Evolutionary conservation across 2,329 filamentous ascomycete species (phyloP).

Genomic region (Colletotrichum tanaceti): DNA sequence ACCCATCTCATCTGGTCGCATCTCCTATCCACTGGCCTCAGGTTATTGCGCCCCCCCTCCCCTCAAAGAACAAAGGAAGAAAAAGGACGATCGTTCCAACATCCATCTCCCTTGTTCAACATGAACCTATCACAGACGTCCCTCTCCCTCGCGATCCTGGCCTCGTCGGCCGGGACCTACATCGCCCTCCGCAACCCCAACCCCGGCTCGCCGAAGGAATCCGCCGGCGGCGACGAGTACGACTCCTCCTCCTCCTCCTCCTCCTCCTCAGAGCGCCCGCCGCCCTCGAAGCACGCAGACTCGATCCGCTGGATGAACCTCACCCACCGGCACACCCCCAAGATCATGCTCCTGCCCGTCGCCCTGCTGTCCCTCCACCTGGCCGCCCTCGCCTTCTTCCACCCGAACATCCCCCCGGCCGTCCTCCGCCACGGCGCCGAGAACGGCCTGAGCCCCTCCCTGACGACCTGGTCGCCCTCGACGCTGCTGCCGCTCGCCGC

Average conservation of each 20-base stretch:
- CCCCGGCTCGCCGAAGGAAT: slow-evolving; percentile 37
- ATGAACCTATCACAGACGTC: slow-evolving; percentile 2
- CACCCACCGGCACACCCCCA: slow-evolving; percentile 44
- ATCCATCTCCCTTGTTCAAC: neutral
- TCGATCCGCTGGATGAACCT: slow-evolving; percentile 44
- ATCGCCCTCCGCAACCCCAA: slow-evolving; percentile 49
- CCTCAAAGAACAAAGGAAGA: too few species aligned
- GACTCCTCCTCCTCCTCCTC: too few species aligned
- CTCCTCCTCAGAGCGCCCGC: slow-evolving; percentile 17
- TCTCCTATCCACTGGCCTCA: too few species aligned
- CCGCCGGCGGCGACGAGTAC: slow-evolving; percentile 43
- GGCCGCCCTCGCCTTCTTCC: slow-evolving; percentile 40
- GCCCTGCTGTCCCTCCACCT: slow-evolving; percentile 43
- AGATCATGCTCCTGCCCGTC: slow-evolving; percentile 44
- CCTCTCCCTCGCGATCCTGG: slow-evolving; percentile 41
- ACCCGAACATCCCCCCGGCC: slow-evolving; percentile 43
- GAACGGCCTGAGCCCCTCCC: slow-evolving; percentile 48
- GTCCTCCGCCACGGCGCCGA: slow-evolving; percentile 45
- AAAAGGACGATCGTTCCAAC: too few species aligned
- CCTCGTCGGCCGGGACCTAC: slow-evolving; percentile 48
- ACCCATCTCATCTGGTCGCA: too few species aligned
- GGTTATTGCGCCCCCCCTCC: too few species aligned
- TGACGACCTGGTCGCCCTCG: slow-evolving; percentile 52
- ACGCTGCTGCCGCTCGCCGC: slow-evolving; percentile 51
- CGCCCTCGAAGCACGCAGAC: slow-evolving; percentile 11